Base-by-base conservation (phyloP, 192 early-diverging fungal species). In the Tieghemiomyces parasiticus region DNA sequence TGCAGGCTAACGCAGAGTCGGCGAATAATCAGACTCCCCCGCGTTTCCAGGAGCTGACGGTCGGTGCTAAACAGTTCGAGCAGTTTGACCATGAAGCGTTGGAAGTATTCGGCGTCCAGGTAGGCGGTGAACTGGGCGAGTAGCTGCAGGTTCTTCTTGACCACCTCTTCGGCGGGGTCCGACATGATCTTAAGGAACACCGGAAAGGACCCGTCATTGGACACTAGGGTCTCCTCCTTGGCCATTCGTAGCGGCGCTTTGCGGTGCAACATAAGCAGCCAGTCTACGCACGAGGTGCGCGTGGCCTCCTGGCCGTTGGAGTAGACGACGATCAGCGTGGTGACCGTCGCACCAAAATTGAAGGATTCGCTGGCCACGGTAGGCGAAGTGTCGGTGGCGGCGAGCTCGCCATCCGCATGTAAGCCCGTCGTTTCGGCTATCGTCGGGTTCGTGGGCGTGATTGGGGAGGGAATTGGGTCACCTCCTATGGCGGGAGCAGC, bases 191-290 rank as follows among this genome's bases (percentile, higher is more conserved):
- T 88, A n/a, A 99, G 78, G 33, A 97, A 70, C 16, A 86, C 84
- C 12, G 86, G 83, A 59, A 94, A 90, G 35, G 86, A 88, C 49
- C 82, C 84, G 62, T 95, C 88, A 61, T 95, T 91, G 0, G 89
- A 82, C 54, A 83, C 83, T 35, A 96, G 73, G 19, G 54, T 56
- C 33, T 56, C 54, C 32, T 56, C 54, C 16, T 34, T 56, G 54
- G 54, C 54, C 48, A 96, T 91, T 64, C 90, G 68, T 46, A 61
- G 81, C 0, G 94, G 92, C 9, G 91, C 85, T 61, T 94, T 93
- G 51, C 84, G 87, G 64, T 99, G 94, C 42, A 99, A 69, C 83
- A 97, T 91, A n/a, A 93, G 65, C 13, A 99, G 73, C 97, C 97
- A 99, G 34, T 94, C 92, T 66, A 99, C 72, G 33, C 88, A 86